Evolutionary conservation across 2,329 filamentous ascomycete species (phyloP), one percentile per base, ranked within the genome.

Genomic region (Aspergillus fischeri): DNA sequence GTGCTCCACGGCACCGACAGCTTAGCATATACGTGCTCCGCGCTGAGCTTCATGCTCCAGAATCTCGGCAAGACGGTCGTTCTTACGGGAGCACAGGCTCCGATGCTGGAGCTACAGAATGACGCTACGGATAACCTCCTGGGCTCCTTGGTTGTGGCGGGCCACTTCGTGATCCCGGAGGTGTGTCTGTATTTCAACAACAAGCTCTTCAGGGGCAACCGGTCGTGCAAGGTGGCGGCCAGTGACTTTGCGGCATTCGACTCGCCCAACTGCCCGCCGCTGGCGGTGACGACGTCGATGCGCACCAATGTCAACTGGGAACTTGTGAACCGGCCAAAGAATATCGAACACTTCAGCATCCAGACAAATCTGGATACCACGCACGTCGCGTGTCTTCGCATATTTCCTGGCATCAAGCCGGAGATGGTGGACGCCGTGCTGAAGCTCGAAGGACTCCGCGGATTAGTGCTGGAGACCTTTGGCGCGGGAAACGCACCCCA

Each of bases 181-280:
- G 92, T 97, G 53, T 92, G 91, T 71, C 82, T 97, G 38, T 96
- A 95, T 79, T 97, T 97, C 81, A 91, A 94, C 75, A 90, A 95
- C 77, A 91, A 87, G 64, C 83, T 97, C 21, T 95, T 92, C 77
- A 86, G 92, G 27, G 92, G 92, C 17, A 96, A 96, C 75, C 82
- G 92, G 58, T 87, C 90, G 9, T 94, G 90, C 60, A 97, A 97
- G 74, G 86, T 95, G 32, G 92, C 91, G 14, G 90, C 92, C 5
- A 90, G 89, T 57, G 86, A 90, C 54, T 96, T 95, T 70, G 86
- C 90, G 56, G 92, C 91, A 6, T 97, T 97, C 73, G 88, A 86
- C 57, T 91, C 88, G 49, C 92, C 92, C n/a, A 97, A 96, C 73
- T 85, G 86, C 64, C 84, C 88, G 35, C 90, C 92, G 3, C 79